Base-by-base conservation (phyloP, 495 filamentous ascomycete species). In the Penicillium robsamsonii region DNA sequence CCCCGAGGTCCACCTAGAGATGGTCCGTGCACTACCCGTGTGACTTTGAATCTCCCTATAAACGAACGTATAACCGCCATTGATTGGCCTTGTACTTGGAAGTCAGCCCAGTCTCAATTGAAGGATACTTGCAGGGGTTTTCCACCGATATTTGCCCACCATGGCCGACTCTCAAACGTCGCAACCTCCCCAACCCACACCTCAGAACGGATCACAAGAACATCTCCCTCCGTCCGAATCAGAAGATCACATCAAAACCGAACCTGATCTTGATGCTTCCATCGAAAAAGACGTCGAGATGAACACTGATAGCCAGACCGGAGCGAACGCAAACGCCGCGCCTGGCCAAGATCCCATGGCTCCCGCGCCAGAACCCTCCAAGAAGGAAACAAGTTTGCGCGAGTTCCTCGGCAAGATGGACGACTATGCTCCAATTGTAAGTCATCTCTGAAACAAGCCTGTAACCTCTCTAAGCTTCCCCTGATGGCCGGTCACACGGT, bases 381-480 rank as follows among this genome's bases (percentile, higher is more conserved):
- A 90, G 65, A 97, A 97, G 69, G 94, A 98, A 71, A 88, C 87
- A 1, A 92, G 86, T 17, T 76, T 98, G 53, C 89, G 90, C 58
- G 92, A 97, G 66, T 96, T 98, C 65, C 70, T 98, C 10, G 77
- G 80, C 37, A 96, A 93, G 79, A 97, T 97, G 93, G 94, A 98
- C 66, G 94, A 98, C 60, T 97, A 96, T 75, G 92, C 94, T 44
- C 94, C 94, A 17, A 96, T 98, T 60, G 93, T 97, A 83, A 60
- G 86, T 75, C 55, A 31, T 11, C 17, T 31, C 27, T 12, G 4
- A 47, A 18, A 46, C 43, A 4, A 12, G 2, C 9, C 22, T 27
- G 42, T 7, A 46, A 13, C 1, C 13, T 30, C 44, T 30, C 44
- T 18, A 15, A 30, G 44, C 15, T 46, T 46, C 6, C 13, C 24